Conservation (phyloP, 2,329 filamentous ascomycete genomes). For the Emergomyces pasteurianus region DNA sequence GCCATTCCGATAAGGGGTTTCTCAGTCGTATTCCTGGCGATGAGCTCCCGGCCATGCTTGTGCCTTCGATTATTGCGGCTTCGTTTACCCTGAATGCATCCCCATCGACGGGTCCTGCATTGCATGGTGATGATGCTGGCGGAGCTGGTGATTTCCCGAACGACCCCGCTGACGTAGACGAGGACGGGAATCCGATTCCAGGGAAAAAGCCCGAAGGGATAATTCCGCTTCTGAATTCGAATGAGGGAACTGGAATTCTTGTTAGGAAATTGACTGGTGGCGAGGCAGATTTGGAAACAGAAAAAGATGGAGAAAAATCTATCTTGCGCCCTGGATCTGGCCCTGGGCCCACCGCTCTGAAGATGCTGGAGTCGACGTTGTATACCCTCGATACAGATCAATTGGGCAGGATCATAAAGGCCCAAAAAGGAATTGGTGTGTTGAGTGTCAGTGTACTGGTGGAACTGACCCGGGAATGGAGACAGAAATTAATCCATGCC, state of each 20-base stretch:
- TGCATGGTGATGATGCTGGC: slow-evolving; percentile 11
- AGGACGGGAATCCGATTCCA: slow-evolving; percentile 6
- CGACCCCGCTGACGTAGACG: slow-evolving; percentile 10
- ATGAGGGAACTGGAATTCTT: slow-evolving; percentile 3
- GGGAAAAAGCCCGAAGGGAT: slow-evolving; percentile 6
- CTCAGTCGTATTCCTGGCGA: slow-evolving; percentile 27
- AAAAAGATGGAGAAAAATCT: slow-evolving; percentile 16
- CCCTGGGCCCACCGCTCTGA: slow-evolving; percentile 20
- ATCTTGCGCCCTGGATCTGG: slow-evolving; percentile 21
- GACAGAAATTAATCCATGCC: slow-evolving; percentile 22
- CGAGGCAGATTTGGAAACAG: neutral
- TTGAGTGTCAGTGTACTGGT: slow-evolving; percentile 27
- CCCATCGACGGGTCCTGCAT: slow-evolving; percentile 17
- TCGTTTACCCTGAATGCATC: slow-evolving; percentile 25
- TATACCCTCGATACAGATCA: slow-evolving; percentile 28
- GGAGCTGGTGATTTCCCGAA: slow-evolving; percentile 12
- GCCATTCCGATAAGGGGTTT: slow-evolving; percentile 33
- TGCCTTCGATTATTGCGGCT: slow-evolving; percentile 26
- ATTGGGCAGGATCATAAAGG: slow-evolving; percentile 23
- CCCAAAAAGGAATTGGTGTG: slow-evolving; percentile 28
- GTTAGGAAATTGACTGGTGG: slow-evolving; percentile 5
- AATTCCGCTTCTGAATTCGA: slow-evolving; percentile 2
- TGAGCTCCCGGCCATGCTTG: slow-evolving; percentile 25
- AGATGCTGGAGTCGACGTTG: slow-evolving; percentile 30
- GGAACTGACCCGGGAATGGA: slow-evolving; percentile 23